Evolutionary conservation across 345 rosid genomes (phyloP), one percentile per base, ranked within the genome.

Genomic region (Populus alba): DNA sequence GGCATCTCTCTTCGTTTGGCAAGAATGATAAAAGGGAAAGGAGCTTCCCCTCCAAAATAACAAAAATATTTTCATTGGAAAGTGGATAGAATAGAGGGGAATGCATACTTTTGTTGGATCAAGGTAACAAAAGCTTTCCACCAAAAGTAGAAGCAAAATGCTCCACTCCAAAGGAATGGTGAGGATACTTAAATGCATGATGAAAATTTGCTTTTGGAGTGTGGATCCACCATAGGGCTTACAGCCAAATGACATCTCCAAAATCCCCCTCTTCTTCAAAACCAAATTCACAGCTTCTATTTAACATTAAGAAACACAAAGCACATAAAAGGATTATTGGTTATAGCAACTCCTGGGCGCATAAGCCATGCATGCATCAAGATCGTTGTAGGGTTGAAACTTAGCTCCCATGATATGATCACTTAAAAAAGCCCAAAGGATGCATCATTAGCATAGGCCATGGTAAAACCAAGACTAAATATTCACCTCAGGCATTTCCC

Each of bases 401-500:
- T 66, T 31, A 15, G 20, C 35, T 66, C n/a, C 39, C 68, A 66
- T 62, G 35, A 29, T 31, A 38, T 23, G 53, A 16, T 45, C 6
- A 8, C 9, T 70, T n/a, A 12, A 8, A 12, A 35, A 7, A 13
- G 22, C 23, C 25, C 13, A 70, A 12, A 41, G 3, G 35, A 16
- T 70, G 29, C 53, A 70, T 70, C 25, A 70, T 45, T 38, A 66
- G 68, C 35, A 23, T 11, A 70, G 57, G 66, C 39, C 75, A 72
- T 55, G 22, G 18, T 41, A 18, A 43, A 37, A 37, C 25, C 66
- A 59, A 57, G 35, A 70, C 35, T n/a, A 49, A 23, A 68, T 23
- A 23, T 57, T 31, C 20, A 94, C 99, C 95, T 91, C 97, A 62
- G 99, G 97, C 45, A 94, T 43, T 77, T 90, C 95, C 70, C 85